Evolutionary conservation across 768 basidiomycete genomes (phyloP).

Genomic region (Amanita rubescens): DNA sequence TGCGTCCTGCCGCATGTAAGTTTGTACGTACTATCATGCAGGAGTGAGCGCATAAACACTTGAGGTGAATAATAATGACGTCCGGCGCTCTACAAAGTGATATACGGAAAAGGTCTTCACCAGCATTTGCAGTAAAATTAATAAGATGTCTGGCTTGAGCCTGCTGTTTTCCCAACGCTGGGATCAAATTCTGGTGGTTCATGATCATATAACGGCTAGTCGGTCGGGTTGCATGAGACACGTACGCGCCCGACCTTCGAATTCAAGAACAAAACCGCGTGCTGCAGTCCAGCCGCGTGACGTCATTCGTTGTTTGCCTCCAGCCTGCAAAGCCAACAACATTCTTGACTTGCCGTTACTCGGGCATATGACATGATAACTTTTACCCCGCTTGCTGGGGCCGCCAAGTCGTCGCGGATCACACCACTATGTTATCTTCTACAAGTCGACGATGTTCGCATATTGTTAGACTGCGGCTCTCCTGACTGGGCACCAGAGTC

Average conservation of each 20-base stretch:
- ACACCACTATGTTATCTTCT: constrained; percentile 79
- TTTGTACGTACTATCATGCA: neutral
- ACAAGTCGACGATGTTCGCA: constrained; percentile 88
- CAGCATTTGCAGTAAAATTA: no score
- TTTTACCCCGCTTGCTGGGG: constrained; percentile 85
- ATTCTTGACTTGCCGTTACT: neutral
- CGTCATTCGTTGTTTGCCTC: constrained; percentile 1
- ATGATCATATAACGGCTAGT: no score
- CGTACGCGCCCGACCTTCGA: no score
- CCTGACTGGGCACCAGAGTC: constrained; percentile 67
- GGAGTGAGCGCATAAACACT: neutral
- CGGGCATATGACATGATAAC: no score
- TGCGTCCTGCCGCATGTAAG: constrained; percentile 21
- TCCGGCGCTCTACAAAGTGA: no score
- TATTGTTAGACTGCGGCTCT: constrained; percentile 93
- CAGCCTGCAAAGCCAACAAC: neutral
- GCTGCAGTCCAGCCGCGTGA: neutral
- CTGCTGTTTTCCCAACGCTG: no score
- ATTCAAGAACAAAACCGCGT: no score
- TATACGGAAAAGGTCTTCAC: no score
- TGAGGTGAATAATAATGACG: no score
- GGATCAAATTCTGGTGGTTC: no score
- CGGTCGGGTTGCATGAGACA: no score
- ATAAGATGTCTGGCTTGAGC: no score
- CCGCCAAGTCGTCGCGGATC: constrained; percentile 58